Conservation (phyloP, 2,329 filamentous ascomycete species). For the Trichoderma semiorbis region DNA sequence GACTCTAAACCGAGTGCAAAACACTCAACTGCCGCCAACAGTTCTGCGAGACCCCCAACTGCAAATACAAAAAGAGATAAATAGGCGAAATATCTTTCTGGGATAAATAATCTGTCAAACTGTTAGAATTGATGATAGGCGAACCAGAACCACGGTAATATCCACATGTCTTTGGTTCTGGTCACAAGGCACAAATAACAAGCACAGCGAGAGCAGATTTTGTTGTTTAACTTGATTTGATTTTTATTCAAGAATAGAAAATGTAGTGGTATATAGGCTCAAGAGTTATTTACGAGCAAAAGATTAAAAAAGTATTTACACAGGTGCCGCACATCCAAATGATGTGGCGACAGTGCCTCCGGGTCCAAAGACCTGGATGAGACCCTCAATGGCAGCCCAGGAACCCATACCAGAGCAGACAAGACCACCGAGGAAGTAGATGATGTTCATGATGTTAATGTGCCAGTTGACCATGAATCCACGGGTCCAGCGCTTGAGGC, state of each 20-base stretch:
- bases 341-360: slow-evolving; percentile 13
- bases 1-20: background rate
- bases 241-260: background rate
- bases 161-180: background rate
- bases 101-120: background rate
- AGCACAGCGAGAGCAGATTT: background rate
- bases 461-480: slow-evolving; percentile 14
- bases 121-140: background rate
- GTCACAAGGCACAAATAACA: background rate
- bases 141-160: background rate
- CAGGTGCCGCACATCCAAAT: slow-evolving; percentile 7
- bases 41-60: background rate
- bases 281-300: slow-evolving; percentile 6
- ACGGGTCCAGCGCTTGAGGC: background rate
- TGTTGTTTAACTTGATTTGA: background rate
- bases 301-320: slow-evolving; percentile 13
- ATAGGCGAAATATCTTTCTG: background rate
- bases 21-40: background rate
- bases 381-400: slow-evolving; percentile 3
- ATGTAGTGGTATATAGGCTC: slow-evolving; percentile 10
- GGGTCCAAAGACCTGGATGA: slow-evolving; percentile 2
- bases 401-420: slow-evolving; percentile 9
- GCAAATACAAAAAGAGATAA: background rate
- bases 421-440: slow-evolving; percentile 14
- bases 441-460: background rate